A percentile compares a stretch with the other conserved stretches of the same genome.
These are phyloP conservation scores for Mycena polygramma DNA, from an alignment of 768 basidiomycete genomes.

Conservation along the genomic window DNA sequence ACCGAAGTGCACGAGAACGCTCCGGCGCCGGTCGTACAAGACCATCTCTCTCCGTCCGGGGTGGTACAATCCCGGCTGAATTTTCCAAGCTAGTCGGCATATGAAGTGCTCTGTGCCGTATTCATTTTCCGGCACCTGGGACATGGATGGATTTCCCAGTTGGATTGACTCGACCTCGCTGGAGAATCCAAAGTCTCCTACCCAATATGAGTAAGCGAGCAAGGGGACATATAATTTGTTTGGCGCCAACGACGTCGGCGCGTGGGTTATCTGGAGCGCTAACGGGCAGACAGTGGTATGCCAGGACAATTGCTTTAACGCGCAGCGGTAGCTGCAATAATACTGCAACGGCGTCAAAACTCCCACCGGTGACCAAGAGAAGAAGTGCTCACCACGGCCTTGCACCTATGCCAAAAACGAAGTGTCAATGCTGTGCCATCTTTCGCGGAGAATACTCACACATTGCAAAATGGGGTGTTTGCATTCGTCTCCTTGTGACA, in stretches of 20 bases:
- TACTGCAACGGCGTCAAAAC: slow-evolving; percentile 16
- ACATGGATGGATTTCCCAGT: slow-evolving; percentile 24
- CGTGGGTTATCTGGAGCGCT: slow-evolving; percentile 29
- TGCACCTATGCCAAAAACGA: slow-evolving; percentile 1
- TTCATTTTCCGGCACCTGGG: slow-evolving; percentile 35
- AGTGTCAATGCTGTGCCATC: neutral
- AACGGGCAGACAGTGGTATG: slow-evolving; percentile 36
- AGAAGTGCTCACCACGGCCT: slow-evolving; percentile 13
- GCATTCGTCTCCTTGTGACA: slow-evolving; percentile 26
- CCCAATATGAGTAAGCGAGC: slow-evolving; percentile 35
- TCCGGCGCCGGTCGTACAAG: slow-evolving; percentile 31
- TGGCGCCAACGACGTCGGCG: slow-evolving; percentile 23
- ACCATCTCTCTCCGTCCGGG: neutral
- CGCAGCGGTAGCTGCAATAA: slow-evolving; percentile 36
- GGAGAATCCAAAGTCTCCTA: slow-evolving; percentile 37
- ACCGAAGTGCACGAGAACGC: slow-evolving; percentile 24
- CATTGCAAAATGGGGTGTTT: slow-evolving; percentile 24
- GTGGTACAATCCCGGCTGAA: neutral
- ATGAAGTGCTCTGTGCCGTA: slow-evolving; percentile 40
- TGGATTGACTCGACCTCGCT: slow-evolving; percentile 36
- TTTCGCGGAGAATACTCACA: slow-evolving; percentile 22
- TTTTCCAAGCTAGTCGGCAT: slow-evolving; percentile 18
- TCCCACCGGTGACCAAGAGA: neutral
- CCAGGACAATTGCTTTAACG: slow-evolving; percentile 27
- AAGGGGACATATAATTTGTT: slow-evolving; percentile 35